Base-by-base conservation (phyloP, 2,329 filamentous ascomycete genomes). In the Pseudogymnoascus sp. region DNA sequence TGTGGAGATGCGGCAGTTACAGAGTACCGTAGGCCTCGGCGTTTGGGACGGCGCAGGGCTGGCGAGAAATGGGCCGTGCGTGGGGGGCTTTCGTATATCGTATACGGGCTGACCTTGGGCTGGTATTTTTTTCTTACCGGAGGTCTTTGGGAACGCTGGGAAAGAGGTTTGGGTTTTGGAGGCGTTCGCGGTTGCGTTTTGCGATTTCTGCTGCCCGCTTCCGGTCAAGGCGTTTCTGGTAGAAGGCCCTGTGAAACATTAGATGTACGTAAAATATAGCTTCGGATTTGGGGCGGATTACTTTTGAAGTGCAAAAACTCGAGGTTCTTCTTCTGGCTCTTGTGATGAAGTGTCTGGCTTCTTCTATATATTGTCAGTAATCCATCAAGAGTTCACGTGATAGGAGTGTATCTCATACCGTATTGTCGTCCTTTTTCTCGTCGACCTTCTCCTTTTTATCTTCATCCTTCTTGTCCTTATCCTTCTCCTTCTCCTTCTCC, bases 221-320 rank as follows among this genome's bases (percentile, higher is more conserved):
- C 72, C 88, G 89, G 73, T 91, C 86, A 61, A 96, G 74, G 15
- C 95, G 86, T 78, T 92, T 90, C 69, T 93, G 88, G 73, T 91
- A 96, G 76, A 99, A 96, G 26, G 86, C 83, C 70, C 91, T 95
- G 71, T 61, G 53, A 19, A 23, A 47, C n/a, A 11, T 47, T 61
- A 60, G 60, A 66, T 59, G 33, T 38, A 62, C 53, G 53, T 59
- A 64, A 53, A 26, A 60, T 17, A n/a, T 36, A 38, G 13, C 17
- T 19, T 15, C 23, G 19, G n/a, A 7, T 1, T 57, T 13, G 10
- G 47, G 8, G n/a, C 62, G 63, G 17, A 72, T 63, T 76, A 93
- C 89, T 87, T 92, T 72, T 93, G 89, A 64, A 97, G 79, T 68
- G 89, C 85, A 76, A 95, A 99, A 2, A 96, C 83, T 44, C 93